Evolutionary conservation across 1,139 yeast species (phyloP).

Genomic region (Pichia kudriavzevii): DNA sequence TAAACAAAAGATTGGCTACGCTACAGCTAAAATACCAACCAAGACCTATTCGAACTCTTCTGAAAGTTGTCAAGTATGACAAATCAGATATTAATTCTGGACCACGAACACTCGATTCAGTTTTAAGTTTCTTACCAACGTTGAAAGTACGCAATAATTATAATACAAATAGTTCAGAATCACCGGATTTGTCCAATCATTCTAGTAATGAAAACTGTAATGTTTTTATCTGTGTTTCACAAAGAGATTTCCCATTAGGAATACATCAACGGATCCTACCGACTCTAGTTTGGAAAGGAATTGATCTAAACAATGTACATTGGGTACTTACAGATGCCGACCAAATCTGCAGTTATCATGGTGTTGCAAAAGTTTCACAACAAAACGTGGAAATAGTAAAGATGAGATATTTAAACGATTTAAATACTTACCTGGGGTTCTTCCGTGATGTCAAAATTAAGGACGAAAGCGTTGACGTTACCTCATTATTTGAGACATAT

Average conservation of each 20-base stretch:
- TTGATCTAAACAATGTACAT: slow-evolving; percentile 6
- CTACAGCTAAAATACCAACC: slow-evolving; percentile 1
- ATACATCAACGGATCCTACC: slow-evolving; percentile 8
- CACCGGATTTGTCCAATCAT: background rate
- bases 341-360: slow-evolving; percentile 2
- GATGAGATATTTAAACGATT: background rate
- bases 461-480: background rate
- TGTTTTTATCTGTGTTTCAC: slow-evolving; percentile 8
- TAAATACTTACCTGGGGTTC: slow-evolving; percentile 1
- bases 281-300: slow-evolving; percentile 3
- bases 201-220: too few relatives aligned
- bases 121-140: too few relatives aligned
- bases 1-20: slow-evolving; percentile 1
- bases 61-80: slow-evolving; percentile 1
- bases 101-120: slow-evolving; percentile 11
- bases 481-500: background rate
- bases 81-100: slow-evolving; percentile 4
- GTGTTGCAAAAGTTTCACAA: too few relatives aligned
- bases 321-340: slow-evolving; percentile 12
- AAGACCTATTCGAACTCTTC: slow-evolving; percentile 1
- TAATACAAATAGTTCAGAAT: too few relatives aligned
- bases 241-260: slow-evolving; percentile 11
- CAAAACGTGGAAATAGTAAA: too few relatives aligned
- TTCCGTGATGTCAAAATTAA: slow-evolving; percentile 1
- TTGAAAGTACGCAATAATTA: too few relatives aligned